Evolutionary conservation across 2,329 filamentous ascomycete genomes (phyloP).

Genomic region (Cordyceps cicadae): DNA sequence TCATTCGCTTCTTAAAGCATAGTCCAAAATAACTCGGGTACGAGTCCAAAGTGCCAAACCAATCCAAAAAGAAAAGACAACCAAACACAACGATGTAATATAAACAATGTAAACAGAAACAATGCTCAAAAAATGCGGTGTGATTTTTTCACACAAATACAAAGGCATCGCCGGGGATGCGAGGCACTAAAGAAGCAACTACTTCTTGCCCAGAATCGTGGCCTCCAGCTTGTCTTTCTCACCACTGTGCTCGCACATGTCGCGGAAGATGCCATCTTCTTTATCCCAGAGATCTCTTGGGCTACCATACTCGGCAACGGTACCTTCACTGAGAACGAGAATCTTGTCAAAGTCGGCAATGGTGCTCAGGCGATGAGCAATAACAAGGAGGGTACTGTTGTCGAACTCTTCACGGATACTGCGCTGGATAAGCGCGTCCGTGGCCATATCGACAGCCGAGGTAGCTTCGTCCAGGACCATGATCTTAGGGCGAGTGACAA

Average conservation of each 20-base stretch:
- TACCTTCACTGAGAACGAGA: conserved; percentile 60
- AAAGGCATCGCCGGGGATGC: no score
- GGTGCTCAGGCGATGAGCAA: conserved; percentile 67
- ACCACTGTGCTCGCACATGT: conserved; percentile 56
- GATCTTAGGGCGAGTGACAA: conserved; percentile 63
- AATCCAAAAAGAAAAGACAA: not conserved
- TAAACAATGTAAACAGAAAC: not conserved
- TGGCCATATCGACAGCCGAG: conserved; percentile 68
- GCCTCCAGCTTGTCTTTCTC: conserved; percentile 45
- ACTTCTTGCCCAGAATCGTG: conserved; percentile 30
- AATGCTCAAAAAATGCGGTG: conserved; percentile 8
- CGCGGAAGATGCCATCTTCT: conserved; percentile 46
- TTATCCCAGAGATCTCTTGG: conserved; percentile 54
- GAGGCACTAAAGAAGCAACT: not conserved
- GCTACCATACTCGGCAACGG: conserved; percentile 58
- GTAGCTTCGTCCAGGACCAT: conserved; percentile 78
- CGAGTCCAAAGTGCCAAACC: not conserved
- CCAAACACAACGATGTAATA: not conserved
- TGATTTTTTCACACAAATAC: not conserved
- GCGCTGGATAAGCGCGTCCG: conserved; percentile 65
- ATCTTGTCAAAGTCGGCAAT: conserved; percentile 72
- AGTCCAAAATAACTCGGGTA: not conserved
- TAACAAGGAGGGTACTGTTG: conserved; percentile 61
- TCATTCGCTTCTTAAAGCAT: not conserved
- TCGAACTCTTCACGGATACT: conserved; percentile 65